Conservation (phyloP, 2,329 filamentous ascomycete genomes). For the Elsinoe batatas region DNA sequence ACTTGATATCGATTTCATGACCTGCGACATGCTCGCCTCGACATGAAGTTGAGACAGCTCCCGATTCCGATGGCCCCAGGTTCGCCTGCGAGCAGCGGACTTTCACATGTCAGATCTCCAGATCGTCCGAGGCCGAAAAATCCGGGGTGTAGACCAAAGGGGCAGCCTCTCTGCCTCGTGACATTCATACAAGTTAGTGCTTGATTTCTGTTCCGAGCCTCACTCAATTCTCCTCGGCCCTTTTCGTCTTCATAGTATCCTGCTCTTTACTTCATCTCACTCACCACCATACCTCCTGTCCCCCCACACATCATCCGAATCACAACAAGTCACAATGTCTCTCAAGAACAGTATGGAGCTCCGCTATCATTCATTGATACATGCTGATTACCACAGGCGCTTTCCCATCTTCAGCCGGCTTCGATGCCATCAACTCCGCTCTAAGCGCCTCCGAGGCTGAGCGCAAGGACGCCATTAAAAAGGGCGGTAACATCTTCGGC, state of each 20-base stretch:
- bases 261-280: not conserved
- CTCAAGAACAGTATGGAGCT: conserved; percentile 14
- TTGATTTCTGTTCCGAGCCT: not conserved
- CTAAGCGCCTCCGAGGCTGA: conserved; percentile 61
- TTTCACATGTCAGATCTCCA: not conserved
- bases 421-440: conserved; percentile 72
- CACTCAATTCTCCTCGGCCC: not conserved
- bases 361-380: not conserved
- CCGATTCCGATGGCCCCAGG: no score
- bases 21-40: no score
- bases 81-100: not conserved
- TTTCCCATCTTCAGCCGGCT: conserved; percentile 83
- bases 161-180: conserved; percentile 8
- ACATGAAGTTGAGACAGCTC: no score
- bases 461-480: conserved; percentile 79
- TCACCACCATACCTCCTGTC: not conserved
- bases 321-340: conserved; percentile 11
- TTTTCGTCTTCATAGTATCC: not conserved
- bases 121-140: not conserved
- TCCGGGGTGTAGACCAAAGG: not conserved
- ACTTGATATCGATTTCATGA: no score
- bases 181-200: conserved; percentile 2
- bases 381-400: not conserved
- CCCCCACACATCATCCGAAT: not conserved
- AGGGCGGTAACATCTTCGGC: conserved; percentile 76